These are phyloP conservation scores for Rhodocollybia butyracea DNA, from an alignment of 768 basidiomycete species.

Conservation along the genomic window DNA sequence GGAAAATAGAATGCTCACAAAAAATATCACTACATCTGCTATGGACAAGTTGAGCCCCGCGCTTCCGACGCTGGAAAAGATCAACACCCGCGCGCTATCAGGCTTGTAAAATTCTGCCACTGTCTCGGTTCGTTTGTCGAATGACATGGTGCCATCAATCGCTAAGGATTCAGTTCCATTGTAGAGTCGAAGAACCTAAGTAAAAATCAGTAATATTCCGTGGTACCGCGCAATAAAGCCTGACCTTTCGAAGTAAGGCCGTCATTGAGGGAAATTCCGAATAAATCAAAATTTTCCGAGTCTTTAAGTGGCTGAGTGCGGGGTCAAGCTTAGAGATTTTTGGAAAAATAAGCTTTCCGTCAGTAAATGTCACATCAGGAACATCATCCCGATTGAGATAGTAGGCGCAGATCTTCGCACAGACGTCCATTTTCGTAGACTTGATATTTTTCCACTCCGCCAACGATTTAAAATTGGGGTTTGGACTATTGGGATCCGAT, in stretches of 20 bases:
- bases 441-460: conserved; percentile 13
- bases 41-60: conserved; percentile 21
- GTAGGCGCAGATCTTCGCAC: conserved; percentile 3
- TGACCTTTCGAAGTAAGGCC: conserved; percentile 16
- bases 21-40: conserved; percentile 17
- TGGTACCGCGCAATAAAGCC: not conserved
- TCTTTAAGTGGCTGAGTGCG: too few species aligned
- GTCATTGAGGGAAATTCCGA: conserved; percentile 16
- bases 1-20: conserved; percentile 15
- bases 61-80: conserved; percentile 21
- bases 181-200: not conserved
- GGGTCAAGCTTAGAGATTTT: not conserved
- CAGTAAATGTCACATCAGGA: not conserved
- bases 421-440: conserved; percentile 16
- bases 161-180: not conserved
- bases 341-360: not conserved
- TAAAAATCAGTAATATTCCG: not conserved
- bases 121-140: conserved; percentile 9
- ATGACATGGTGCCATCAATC: conserved; percentile 14
- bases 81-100: conserved; percentile 9
- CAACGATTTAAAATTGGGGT: conserved; percentile 10
- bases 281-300: conserved; percentile 10
- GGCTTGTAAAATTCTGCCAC: conserved; percentile 13
- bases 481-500: not conserved
- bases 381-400: conserved; percentile 5